These are phyloP conservation scores for Mucor plumbeus DNA, from an alignment of 371 early-diverging fungal genomes.

Conservation along the genomic window DNA sequence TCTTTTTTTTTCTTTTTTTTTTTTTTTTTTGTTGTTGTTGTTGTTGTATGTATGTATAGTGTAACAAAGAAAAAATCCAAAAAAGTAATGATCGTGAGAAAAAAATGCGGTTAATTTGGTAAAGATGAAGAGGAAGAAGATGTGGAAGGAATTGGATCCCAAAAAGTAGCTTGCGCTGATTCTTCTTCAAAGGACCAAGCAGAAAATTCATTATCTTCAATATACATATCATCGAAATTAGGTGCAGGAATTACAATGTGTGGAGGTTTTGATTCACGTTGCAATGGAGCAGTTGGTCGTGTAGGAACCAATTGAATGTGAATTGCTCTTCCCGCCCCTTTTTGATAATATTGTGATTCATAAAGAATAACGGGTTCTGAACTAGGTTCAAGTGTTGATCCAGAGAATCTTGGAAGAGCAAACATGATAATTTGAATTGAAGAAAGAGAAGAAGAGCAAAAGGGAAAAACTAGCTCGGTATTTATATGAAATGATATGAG, in stretches of 20 bases:
- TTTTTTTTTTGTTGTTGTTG: too few relatives aligned
- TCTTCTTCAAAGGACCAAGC: slow-evolving; percentile 30
- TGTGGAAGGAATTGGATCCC: slow-evolving; percentile 6
- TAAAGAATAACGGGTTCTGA: slow-evolving; percentile 32
- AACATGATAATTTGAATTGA: slow-evolving; percentile 10
- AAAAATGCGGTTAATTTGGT: background rate
- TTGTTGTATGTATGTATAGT: background rate
- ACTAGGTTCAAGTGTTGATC: slow-evolving; percentile 33
- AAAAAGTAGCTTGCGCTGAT: slow-evolving; percentile 3
- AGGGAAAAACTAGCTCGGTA: background rate
- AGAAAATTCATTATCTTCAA: slow-evolving; percentile 25
- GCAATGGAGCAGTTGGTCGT: slow-evolving; percentile 28
- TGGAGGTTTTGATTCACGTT: slow-evolving; percentile 26
- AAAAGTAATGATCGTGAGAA: slow-evolving; percentile 4
- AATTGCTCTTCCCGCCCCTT: slow-evolving; percentile 23
- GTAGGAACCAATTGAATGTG: slow-evolving; percentile 33
- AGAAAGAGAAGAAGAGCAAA: background rate
- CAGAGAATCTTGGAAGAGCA: slow-evolving; percentile 32
- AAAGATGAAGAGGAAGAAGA: background rate
- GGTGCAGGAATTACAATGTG: slow-evolving; percentile 26
- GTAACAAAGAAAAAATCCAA: slow-evolving; percentile 2
- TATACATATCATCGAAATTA: slow-evolving; percentile 21
- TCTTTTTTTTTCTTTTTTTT: background rate
- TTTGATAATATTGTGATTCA: slow-evolving; percentile 33
- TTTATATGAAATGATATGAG: background rate